These are phyloP conservation scores for Mangifera indica DNA, from an alignment of 345 rosid genomes.

Conservation along the genomic window DNA sequence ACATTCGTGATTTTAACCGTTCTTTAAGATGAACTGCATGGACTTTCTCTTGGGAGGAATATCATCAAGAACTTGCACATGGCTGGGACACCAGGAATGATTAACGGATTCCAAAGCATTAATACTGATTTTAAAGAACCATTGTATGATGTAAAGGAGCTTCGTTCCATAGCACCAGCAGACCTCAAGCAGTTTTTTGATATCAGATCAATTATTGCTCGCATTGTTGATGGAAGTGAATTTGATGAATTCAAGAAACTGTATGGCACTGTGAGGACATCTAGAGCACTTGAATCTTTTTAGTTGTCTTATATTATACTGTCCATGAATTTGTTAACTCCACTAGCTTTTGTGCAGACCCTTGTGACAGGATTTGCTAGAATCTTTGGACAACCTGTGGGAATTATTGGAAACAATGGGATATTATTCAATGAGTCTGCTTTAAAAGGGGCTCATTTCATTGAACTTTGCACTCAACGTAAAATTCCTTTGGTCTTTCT, in stretches of 20 bases:
- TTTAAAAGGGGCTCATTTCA: conserved; percentile 91
- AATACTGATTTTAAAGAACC: conserved; percentile 64
- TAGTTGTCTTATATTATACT: conserved; percentile 6
- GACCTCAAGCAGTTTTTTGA: conserved; percentile 92
- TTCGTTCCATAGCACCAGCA: conserved; percentile 82
- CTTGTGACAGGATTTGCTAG: conserved; percentile 90
- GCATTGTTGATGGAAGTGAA: conserved; percentile 91
- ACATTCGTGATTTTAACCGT: conserved; percentile 5
- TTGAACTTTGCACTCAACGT: conserved; percentile 84
- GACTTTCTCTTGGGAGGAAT: conserved; percentile 87
- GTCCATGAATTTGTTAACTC: conserved; percentile 13
- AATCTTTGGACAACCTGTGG: conserved; percentile 80
- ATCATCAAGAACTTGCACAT: conserved; percentile 87
- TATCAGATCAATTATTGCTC: conserved; percentile 85
- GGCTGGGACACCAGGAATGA: conserved; percentile 58
- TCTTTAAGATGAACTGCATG: conserved; percentile 86
- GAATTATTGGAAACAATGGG: conserved; percentile 92
- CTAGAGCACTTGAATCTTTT: conserved; percentile 12
- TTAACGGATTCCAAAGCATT: conserved; percentile 33
- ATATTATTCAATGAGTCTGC: conserved; percentile 93
- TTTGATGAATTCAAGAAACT: conserved; percentile 97
- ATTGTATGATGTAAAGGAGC: conserved; percentile 72
- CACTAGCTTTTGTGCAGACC: conserved; percentile 51
- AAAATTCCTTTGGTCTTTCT: conserved; percentile 88
- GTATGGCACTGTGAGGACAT: conserved; percentile 86